phyloP scores from a whole-genome alignment of 75 land plant genomes.

The Pseudotsuga menziesii region DNA sequence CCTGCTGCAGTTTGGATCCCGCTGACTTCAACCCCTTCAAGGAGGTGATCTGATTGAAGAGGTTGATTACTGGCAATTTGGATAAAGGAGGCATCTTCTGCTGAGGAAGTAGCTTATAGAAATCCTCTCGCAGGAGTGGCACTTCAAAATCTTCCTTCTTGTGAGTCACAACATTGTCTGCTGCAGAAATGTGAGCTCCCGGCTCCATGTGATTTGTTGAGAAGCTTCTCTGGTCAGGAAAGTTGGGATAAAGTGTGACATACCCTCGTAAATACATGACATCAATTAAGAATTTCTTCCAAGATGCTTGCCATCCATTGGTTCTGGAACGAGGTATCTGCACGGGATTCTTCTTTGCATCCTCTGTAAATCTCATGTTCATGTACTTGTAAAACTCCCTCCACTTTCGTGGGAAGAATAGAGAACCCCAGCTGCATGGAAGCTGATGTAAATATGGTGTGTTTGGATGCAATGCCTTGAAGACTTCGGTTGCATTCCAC shows the following conservation, averaged over 20 bases:
- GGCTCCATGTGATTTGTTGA: constrained; percentile 63
- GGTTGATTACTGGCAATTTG: constrained; percentile 44
- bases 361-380: constrained; percentile 35
- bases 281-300: constrained; percentile 50
- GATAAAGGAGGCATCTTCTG: constrained; percentile 32
- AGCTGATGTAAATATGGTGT: constrained; percentile 51
- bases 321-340: constrained; percentile 46
- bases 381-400: constrained; percentile 53
- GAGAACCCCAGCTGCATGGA: constrained; percentile 56
- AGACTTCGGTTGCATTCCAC: constrained; percentile 44
- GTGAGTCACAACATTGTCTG: constrained; percentile 37
- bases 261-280: constrained; percentile 50
- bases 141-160: constrained; percentile 40
- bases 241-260: constrained; percentile 48
- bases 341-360: constrained; percentile 41
- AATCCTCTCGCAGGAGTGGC: constrained; percentile 39
- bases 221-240: constrained; percentile 48
- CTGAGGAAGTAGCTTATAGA: constrained; percentile 26
- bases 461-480: constrained; percentile 30
- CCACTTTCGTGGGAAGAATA: constrained; percentile 47
- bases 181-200: constrained; percentile 37
- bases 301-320: constrained; percentile 45
- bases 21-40: constrained; percentile 40
- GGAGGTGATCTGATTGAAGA: constrained; percentile 36
- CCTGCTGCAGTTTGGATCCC: constrained; percentile 42